phyloP scores from a whole-genome alignment of 306 rosid species.

The Neltuma alba region DNA sequence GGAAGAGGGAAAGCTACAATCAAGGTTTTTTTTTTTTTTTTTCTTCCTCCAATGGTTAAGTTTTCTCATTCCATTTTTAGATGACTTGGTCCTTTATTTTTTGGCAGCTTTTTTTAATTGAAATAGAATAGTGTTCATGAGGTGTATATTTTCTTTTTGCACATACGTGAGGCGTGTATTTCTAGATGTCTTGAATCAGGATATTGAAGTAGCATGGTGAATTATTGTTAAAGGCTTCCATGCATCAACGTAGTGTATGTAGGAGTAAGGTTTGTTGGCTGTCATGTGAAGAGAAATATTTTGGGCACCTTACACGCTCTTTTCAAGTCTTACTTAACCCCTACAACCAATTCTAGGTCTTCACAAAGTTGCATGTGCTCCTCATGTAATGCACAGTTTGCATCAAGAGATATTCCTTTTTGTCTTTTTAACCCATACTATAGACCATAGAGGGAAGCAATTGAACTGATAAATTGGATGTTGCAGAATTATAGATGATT shows the following conservation, averaged over 20 bases:
- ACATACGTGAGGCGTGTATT: constrained; percentile 3
- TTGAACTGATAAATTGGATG: not conserved
- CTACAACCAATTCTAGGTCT: constrained; percentile 15
- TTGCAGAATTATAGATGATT: no score
- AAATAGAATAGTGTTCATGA: not conserved
- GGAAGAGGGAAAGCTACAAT: constrained; percentile 97
- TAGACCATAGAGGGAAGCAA: not conserved
- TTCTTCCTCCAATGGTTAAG: no score
- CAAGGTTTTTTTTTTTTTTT: constrained; percentile 58
- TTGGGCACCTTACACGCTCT: not conserved
- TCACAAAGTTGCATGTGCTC: not conserved
- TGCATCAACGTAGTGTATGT: not conserved
- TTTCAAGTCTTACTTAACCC: not conserved
- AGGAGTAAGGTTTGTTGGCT: constrained; percentile 15
- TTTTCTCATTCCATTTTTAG: not conserved
- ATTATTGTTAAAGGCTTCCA: constrained; percentile 25
- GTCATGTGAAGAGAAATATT: constrained; percentile 6
- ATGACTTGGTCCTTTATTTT: constrained; percentile 12
- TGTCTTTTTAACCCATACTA: not conserved
- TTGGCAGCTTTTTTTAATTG: not conserved
- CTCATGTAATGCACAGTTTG: constrained; percentile 5
- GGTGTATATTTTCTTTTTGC: constrained; percentile 6
- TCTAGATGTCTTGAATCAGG: not conserved
- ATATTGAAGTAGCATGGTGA: constrained; percentile 19
- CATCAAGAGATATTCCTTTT: not conserved